Conservation (phyloP, 306 rosid species). For the Cicer arietinum region DNA sequence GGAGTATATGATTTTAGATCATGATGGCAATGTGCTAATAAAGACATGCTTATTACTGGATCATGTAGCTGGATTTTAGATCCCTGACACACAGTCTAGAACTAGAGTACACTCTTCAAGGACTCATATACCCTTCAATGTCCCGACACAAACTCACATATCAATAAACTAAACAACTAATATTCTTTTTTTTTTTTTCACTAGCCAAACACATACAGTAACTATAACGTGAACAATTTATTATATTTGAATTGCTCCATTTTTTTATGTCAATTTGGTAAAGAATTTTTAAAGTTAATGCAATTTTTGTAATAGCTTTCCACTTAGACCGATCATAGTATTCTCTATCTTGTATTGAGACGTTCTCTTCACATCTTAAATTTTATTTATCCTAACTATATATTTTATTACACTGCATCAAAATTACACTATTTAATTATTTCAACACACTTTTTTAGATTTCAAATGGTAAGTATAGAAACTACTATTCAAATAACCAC, state of each 20-base stretch:
- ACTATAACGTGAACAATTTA: background rate
- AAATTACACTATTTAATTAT: no score
- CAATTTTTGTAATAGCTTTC: no score
- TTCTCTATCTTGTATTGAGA: no score
- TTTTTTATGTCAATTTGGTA: slow-evolving; percentile 6
- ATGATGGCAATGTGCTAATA: slow-evolving; percentile 29
- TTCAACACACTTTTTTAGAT: no score
- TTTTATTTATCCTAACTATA: no score
- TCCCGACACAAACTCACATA: no score
- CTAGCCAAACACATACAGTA: slow-evolving; percentile 1
- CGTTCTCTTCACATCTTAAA: no score
- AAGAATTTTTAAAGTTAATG: background rate
- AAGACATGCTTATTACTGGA: slow-evolving; percentile 31
- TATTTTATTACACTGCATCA: no score
- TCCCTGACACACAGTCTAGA: background rate
- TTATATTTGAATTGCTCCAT: background rate
- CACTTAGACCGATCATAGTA: no score
- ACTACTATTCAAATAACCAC: no score
- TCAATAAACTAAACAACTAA: background rate
- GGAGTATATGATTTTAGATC: slow-evolving; percentile 6
- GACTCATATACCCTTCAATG: background rate
- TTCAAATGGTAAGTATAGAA: no score
- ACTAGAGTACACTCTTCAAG: background rate
- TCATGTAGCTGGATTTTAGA: slow-evolving; percentile 10
- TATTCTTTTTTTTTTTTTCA: background rate